Base-by-base conservation (phyloP, 148 eudicot genomes). In the Suaeda aralocaspica region DNA sequence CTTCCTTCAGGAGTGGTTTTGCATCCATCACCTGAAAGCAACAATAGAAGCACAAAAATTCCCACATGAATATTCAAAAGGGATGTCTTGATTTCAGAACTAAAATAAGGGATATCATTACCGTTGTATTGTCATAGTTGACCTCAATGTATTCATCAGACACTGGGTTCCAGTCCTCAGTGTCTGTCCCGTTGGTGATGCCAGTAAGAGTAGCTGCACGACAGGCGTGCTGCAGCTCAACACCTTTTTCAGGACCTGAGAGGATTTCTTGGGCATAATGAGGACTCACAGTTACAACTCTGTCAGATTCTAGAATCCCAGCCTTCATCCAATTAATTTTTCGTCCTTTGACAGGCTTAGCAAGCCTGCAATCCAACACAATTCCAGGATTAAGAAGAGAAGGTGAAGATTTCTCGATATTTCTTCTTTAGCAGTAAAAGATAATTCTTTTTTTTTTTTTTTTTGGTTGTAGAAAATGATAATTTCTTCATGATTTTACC, bases 241-340 rank as follows among this genome's bases (percentile, higher is more conserved):
- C 96, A 30, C 99, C 97, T 46, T 85, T 95, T 6, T 74, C 96
- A 1, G 5, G 76, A 6, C 82, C 84, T 61, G 96, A 84, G 39
- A 83, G 72, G 53, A 91, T 84, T 66, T 95, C 99, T 65, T 81
- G 25, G 16, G 99, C 97, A 58, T 95, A 95, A 82, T 89, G 21
- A 31, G 97, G 97, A 79, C 99, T 95, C 55, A 95, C 99, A 59
- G 99, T 95, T 56, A 95, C 16, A 19, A 84, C 86, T n/a, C 80
- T 77, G 57, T 91, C 73, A 28, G 97, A 86, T 75, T 86, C 93
- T 67, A 89, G 21, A 59, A 91, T 83, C 66, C 84, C 99, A 22
- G 96, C 99, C 74, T 95, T 91, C 99, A 95, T 84, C 99, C 97
- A 94, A 69, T 94, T 94, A 39, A 94, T 86, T 80, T 94, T 94